phyloP scores from a whole-genome alignment of 331 rosid genomes.

The Dryas integrifolia region DNA sequence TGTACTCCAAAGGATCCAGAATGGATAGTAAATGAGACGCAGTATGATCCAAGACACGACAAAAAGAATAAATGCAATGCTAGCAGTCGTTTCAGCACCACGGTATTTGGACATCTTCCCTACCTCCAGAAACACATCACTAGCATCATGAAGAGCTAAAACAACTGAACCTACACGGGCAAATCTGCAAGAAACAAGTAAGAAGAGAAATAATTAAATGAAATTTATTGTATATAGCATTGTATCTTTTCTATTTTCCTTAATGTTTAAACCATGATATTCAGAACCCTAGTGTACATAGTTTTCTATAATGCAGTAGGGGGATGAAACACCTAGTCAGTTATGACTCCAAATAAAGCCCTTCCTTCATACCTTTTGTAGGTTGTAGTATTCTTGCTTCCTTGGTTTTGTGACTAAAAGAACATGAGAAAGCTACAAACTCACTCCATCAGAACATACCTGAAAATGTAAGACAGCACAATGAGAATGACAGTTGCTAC shows the following conservation, averaged over 20 bases:
- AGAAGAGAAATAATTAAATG: constrained; percentile 13
- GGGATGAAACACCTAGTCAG: not conserved
- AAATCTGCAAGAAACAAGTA: constrained; percentile 58
- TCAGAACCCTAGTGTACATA: not conserved
- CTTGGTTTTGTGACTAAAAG: constrained; percentile 17
- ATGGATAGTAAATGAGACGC: constrained; percentile 84
- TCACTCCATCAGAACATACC: constrained; percentile 46
- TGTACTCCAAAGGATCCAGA: constrained; percentile 93
- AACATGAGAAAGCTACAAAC: constrained; percentile 25
- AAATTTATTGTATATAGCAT: not conserved
- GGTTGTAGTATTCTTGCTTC: not conserved
- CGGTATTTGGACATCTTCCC: constrained; percentile 96
- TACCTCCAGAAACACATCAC: constrained; percentile 83
- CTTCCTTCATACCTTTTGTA: constrained; percentile 15
- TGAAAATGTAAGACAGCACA: constrained; percentile 66
- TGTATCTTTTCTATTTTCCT: not conserved
- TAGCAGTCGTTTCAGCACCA: constrained; percentile 72
- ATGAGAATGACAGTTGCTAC: constrained; percentile 77
- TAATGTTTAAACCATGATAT: not conserved
- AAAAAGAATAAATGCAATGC: constrained; percentile 73
- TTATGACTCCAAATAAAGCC: constrained; percentile 13
- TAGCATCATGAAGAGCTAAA: constrained; percentile 92
- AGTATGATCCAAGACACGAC: constrained; percentile 71
- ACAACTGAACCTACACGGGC: constrained; percentile 85
- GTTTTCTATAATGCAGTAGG: not conserved